A percentile compares a stretch with the other conserved stretches of the same genome.
Conservation (phyloP, 495 filamentous ascomycete genomes). For the Bombardia bombarda region DNA sequence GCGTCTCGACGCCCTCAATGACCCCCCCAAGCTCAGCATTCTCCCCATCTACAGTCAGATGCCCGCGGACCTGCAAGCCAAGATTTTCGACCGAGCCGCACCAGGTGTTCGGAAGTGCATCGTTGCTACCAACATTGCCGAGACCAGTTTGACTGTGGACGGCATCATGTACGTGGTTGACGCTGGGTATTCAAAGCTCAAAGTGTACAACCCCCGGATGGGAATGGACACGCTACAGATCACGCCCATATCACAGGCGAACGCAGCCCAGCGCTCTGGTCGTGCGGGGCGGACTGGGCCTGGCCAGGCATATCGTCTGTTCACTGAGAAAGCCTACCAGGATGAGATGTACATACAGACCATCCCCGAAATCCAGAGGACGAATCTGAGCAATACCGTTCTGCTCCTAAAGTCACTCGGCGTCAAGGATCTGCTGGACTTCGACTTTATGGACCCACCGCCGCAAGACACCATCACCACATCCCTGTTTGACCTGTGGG, state of each 20-base stretch:
- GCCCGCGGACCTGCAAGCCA: slow-evolving; percentile 95
- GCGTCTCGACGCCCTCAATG: slow-evolving; percentile 81
- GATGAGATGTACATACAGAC: slow-evolving; percentile 97
- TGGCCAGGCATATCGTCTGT: slow-evolving; percentile 90
- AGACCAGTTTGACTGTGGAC: slow-evolving; percentile 96
- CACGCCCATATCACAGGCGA: slow-evolving; percentile 95
- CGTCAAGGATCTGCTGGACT: slow-evolving; percentile 90
- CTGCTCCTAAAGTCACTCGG: slow-evolving; percentile 90
- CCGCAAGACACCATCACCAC: slow-evolving; percentile 98
- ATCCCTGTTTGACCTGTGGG: slow-evolving; percentile 96
- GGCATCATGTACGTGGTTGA: slow-evolving; percentile 99
- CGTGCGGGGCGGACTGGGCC: slow-evolving; percentile 93
- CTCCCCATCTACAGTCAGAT: slow-evolving; percentile 99
- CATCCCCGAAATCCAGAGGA: slow-evolving; percentile 96
- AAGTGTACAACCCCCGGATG: slow-evolving; percentile 98
- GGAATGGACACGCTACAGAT: slow-evolving; percentile 99
- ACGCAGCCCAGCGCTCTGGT: slow-evolving; percentile 86
- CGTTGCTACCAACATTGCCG: slow-evolving; percentile 97
- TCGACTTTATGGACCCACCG: slow-evolving; percentile 98
- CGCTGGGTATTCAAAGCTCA: slow-evolving; percentile 90
- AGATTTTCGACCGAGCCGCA: slow-evolving; percentile 88
- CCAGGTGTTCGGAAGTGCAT: slow-evolving; percentile 95
- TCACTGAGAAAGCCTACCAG: slow-evolving; percentile 88
- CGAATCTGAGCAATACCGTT: slow-evolving; percentile 91
- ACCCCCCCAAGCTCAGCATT: slow-evolving; percentile 90